Percentiles rank a stretch among this genome's conserved stretches.
Evolutionary conservation across 331 rosid genomes (phyloP).

Genomic region (Quercus phellos): DNA sequence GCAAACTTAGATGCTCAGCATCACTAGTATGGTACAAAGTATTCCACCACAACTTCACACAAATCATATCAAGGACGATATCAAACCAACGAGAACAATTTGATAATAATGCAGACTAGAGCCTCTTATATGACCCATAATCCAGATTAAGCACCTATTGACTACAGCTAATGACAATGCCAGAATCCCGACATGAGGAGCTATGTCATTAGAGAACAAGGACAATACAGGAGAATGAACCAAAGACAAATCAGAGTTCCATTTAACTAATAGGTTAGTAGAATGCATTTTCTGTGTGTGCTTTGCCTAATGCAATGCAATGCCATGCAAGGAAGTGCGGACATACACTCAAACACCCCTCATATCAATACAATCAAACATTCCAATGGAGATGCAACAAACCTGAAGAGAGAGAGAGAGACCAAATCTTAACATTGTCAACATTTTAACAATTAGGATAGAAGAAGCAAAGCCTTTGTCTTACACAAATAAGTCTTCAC

Average conservation of each 20-base stretch:
- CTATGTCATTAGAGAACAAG: too few relatives aligned
- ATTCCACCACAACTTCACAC: too few relatives aligned
- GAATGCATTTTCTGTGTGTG: neutral
- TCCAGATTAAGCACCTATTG: too few relatives aligned
- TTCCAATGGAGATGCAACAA: too few relatives aligned
- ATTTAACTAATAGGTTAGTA: neutral
- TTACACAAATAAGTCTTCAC: conserved; percentile 7
- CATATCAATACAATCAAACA: neutral
- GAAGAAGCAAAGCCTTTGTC: neutral
- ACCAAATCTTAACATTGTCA: neutral
- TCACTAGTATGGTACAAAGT: too few relatives aligned
- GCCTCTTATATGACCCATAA: neutral
- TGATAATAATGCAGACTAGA: neutral
- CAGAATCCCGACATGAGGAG: too few relatives aligned
- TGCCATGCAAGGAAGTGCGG: neutral
- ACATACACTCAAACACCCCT: neutral
- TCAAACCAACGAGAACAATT: neutral
- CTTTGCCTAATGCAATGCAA: neutral
- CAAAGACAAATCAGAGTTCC: neutral
- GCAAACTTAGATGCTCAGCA: too few relatives aligned
- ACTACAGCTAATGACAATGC: too few relatives aligned
- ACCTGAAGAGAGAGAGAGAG: neutral
- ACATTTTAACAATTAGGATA: neutral
- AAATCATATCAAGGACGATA: neutral
- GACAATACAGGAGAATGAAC: neutral